Percentiles rank a stretch among this genome's conserved stretches.
Evolutionary conservation across 1,284 basidiomycete species (phyloP).

Genomic region (Vanrija humicola): DNA sequence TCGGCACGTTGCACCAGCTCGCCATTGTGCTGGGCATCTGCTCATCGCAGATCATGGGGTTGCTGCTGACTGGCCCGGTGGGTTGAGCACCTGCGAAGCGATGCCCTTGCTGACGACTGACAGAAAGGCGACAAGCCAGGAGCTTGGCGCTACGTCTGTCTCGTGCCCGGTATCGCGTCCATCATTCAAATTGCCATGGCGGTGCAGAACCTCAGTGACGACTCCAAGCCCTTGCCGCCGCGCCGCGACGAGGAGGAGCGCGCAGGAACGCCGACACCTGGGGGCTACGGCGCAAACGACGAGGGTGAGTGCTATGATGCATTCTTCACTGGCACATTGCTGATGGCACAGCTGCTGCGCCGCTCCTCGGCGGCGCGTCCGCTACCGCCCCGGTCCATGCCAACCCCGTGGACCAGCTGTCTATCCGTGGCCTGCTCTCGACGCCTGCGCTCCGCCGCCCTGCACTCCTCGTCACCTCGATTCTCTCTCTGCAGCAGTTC

Average conservation of each 20-base stretch:
- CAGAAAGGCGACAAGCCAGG: slow-evolving; percentile 42
- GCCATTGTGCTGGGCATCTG: slow-evolving; percentile 80
- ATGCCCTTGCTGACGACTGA: background rate
- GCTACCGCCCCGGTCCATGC: background rate
- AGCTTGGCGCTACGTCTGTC: slow-evolving; percentile 68
- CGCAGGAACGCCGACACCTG: background rate
- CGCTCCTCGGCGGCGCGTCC: slow-evolving; percentile 16
- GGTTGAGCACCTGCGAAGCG: background rate
- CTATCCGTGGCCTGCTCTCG: slow-evolving; percentile 46
- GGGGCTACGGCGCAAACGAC: background rate
- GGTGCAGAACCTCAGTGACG: background rate
- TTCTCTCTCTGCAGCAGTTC: slow-evolving; percentile 73
- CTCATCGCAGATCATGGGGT: slow-evolving; percentile 59
- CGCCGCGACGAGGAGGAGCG: background rate
- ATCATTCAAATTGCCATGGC: slow-evolving; percentile 57
- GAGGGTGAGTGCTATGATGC: background rate
- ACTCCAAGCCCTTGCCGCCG: background rate
- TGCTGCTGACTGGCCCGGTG: slow-evolving; percentile 40
- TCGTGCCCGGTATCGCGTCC: slow-evolving; percentile 61
- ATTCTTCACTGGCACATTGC: background rate
- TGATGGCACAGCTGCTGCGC: slow-evolving; percentile 23
- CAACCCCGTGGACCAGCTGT: slow-evolving; percentile 47
- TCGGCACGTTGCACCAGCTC: slow-evolving; percentile 82
- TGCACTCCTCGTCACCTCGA: slow-evolving; percentile 64
- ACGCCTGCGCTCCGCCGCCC: slow-evolving; percentile 62